phyloP scores from a whole-genome alignment of 129 eudicot genomes.

The Solidago caesia region DNA sequence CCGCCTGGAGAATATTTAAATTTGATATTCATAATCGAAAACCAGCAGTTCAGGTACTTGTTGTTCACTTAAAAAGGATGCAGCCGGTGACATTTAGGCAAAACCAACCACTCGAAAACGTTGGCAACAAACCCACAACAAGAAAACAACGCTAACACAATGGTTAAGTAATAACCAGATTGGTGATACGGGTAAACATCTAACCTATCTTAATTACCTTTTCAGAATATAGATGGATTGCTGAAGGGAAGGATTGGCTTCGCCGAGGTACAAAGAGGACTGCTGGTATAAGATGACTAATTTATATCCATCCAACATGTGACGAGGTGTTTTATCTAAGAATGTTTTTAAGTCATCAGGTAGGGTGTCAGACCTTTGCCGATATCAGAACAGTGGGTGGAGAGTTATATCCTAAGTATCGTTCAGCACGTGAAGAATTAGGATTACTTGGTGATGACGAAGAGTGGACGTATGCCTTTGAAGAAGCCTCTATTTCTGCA shows the following conservation, averaged over 20 bases:
- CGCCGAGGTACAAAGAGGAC: background rate
- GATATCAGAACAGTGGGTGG: background rate
- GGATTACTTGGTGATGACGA: background rate
- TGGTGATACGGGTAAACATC: background rate
- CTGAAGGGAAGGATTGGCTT: background rate
- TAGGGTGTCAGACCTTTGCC: background rate
- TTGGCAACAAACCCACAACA: background rate
- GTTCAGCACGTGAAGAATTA: background rate
- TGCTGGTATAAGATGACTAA: background rate
- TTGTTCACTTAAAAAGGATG: background rate
- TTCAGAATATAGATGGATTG: background rate
- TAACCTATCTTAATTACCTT: background rate
- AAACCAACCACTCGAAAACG: background rate
- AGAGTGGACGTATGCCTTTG: background rate
- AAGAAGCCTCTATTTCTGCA: background rate
- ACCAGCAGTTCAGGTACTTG: background rate
- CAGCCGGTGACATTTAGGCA: background rate
- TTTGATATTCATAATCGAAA: background rate
- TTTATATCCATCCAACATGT: conserved; percentile 1
- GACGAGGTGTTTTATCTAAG: background rate
- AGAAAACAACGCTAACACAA: background rate
- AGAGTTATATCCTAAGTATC: background rate
- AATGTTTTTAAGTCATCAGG: background rate
- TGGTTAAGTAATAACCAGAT: background rate
- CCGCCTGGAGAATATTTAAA: background rate